Evolutionary conservation across 345 rosid species (phyloP).

Genomic region (Eucalyptus guilfoylei): DNA sequence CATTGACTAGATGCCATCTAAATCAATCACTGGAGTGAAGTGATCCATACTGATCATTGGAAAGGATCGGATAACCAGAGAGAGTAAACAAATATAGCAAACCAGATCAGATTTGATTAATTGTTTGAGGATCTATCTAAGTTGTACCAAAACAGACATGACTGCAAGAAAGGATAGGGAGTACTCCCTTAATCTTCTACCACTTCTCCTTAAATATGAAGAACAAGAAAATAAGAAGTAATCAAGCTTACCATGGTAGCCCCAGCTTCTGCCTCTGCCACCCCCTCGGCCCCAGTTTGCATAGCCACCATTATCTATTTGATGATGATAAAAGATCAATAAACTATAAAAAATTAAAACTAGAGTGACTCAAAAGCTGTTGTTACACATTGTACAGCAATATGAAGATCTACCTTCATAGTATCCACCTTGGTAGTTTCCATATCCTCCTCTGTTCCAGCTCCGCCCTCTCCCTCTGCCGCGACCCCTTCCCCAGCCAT

Average conservation of each 20-base stretch:
- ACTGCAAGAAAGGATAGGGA: background rate
- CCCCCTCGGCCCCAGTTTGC: slow-evolving; percentile 22
- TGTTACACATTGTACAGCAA: background rate
- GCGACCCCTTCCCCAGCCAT: slow-evolving; percentile 29
- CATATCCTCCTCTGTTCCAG: slow-evolving; percentile 33
- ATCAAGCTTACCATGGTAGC: slow-evolving; percentile 28
- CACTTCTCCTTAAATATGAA: background rate
- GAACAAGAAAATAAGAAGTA: background rate
- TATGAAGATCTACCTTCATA: slow-evolving; percentile 8
- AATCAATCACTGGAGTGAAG: background rate
- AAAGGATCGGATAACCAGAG: background rate
- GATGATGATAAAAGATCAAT: background rate
- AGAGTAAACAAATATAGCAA: background rate
- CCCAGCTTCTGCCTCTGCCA: slow-evolving; percentile 41
- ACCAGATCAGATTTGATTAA: background rate
- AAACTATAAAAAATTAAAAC: background rate
- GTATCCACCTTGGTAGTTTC: slow-evolving; percentile 9
- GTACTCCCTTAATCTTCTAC: background rate
- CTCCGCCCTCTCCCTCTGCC: slow-evolving; percentile 43
- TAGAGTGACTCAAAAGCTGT: background rate
- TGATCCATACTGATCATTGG: background rate
- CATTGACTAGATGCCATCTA: background rate
- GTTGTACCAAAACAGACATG: background rate
- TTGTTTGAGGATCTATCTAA: background rate
- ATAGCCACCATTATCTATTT: slow-evolving; percentile 5